Evolutionary conservation across 2,329 filamentous ascomycete species (phyloP), one percentile per base, ranked within the genome.

Genomic region (Aspergillaceae sp.): DNA sequence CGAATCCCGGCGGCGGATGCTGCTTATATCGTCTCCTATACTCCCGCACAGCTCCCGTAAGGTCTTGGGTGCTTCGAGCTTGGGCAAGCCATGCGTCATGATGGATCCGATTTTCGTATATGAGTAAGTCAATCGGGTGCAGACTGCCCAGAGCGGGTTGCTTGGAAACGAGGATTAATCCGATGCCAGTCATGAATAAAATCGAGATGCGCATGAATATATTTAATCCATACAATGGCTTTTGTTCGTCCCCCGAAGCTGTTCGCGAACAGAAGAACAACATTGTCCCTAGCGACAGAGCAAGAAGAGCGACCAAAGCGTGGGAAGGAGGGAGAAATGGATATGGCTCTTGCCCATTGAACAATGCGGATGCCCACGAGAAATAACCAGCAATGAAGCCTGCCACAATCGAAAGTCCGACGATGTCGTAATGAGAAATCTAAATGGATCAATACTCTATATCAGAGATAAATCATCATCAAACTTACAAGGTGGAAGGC

Each of bases 1-100:
- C 75, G 51, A 82, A 83, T 8, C 74, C 73, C 62, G 79, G 78
- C 28, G 79, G 79, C 1, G 79, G 79, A 49, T 74, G 68, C 44
- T 74, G 71, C 2, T 66, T 59, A 54, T 82, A 79, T 50, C 76
- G 71, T 42, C 64, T 59, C 38, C 65, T 69, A 57, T 82, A 82
- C 35, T 74, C 67, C 19, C 60, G 51, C 5, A 77, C 72, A 28
- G 77, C 77, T 48, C 75, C 69, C 30, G 62, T 56, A 1, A 82
- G 60, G 7, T 64, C 74, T 10, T 60, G 65, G 56, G 75, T 79
- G 35, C 59, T 59, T 27, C 68, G 65, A 7, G 76, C 73, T 50
- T 75, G 68, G 8, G 64, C 62, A 7, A 70, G 51, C 63, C 76
- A 82, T 4, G 59, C 54, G n/a, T 74, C 62, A 51, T 80, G 75